Percentiles rank a stretch among this genome's conserved stretches.
Evolutionary conservation across 805 yeast species (phyloP).

Genomic region (Suhomyces emberorum): DNA sequence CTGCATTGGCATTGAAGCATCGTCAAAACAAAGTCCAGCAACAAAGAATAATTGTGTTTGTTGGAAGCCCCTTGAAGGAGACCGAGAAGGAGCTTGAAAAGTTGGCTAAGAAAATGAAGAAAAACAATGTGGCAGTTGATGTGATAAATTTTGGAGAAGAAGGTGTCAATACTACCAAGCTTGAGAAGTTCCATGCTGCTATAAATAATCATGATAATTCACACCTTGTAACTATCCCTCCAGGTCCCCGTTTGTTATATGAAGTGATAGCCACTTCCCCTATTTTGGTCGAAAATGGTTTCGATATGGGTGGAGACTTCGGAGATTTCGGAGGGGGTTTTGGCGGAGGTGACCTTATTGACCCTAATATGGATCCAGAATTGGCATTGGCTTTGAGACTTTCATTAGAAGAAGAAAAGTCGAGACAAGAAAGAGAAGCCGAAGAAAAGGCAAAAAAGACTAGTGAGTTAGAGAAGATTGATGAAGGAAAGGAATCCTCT

Average conservation of each 20-base stretch:
- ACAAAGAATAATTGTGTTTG: slow-evolving; percentile 86
- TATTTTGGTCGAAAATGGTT: slow-evolving; percentile 65
- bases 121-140: slow-evolving; percentile 87
- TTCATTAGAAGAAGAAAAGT: slow-evolving; percentile 91
- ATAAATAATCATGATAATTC: slow-evolving; percentile 77
- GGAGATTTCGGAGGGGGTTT: slow-evolving; percentile 42
- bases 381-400: slow-evolving; percentile 92
- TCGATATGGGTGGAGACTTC: slow-evolving; percentile 41
- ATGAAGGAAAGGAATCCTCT: slow-evolving; percentile 22
- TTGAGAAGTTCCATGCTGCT: slow-evolving; percentile 72
- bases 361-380: slow-evolving; percentile 94
- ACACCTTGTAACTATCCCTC: slow-evolving; percentile 82
- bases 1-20: slow-evolving; percentile 86
- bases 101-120: slow-evolving; percentile 88
- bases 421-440: slow-evolving; percentile 79
- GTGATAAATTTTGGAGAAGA: slow-evolving; percentile 92
- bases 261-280: slow-evolving; percentile 78
- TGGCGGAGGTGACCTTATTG: slow-evolving; percentile 44
- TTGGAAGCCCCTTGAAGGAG: slow-evolving; percentile 80
- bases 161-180: slow-evolving; percentile 65
- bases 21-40: slow-evolving; percentile 91
- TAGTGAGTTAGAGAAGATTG: slow-evolving; percentile 31
- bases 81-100: slow-evolving; percentile 68
- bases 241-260: slow-evolving; percentile 80
- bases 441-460: slow-evolving; percentile 28